Conservation (phyloP, 139 green algal genomes). For the Gonium pectorale region DNA sequence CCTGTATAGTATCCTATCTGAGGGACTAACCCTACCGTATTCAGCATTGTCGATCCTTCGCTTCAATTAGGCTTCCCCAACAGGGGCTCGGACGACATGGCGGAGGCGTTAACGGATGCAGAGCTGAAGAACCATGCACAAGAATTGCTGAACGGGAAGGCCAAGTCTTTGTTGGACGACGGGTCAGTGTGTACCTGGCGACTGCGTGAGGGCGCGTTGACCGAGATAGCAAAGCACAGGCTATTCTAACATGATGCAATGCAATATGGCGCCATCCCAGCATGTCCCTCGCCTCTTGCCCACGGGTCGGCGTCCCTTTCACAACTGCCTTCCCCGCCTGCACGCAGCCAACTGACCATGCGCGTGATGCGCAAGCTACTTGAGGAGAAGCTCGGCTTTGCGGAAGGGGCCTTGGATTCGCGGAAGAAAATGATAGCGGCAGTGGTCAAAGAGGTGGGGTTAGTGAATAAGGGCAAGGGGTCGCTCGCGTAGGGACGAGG, state of each 20-base stretch:
- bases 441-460: slow-evolving; percentile 5
- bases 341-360: slow-evolving; percentile 16
- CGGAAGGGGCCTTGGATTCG: not conserved
- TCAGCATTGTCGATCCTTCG: too few relatives aligned
- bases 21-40: too few relatives aligned
- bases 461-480: not conserved
- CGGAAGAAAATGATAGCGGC: slow-evolving; percentile 11
- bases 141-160: slow-evolving; percentile 28
- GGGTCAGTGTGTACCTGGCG: not conserved
- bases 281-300: not conserved
- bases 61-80: too few relatives aligned
- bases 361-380: slow-evolving; percentile 27
- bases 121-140: not conserved
- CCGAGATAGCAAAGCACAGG: too few relatives aligned
- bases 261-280: not conserved
- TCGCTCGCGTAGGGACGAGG: too few relatives aligned
- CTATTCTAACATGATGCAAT: not conserved
- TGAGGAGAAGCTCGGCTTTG: slow-evolving; percentile 15
- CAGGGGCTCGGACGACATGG: too few relatives aligned
- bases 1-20: too few relatives aligned
- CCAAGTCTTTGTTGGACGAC: not conserved
- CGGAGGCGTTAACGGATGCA: not conserved
- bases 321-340: too few relatives aligned
- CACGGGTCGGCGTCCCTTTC: not conserved
- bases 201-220: too few relatives aligned